Conservation (phyloP, 2,329 filamentous ascomycete genomes). For the Beauveria brongniartii region DNA sequence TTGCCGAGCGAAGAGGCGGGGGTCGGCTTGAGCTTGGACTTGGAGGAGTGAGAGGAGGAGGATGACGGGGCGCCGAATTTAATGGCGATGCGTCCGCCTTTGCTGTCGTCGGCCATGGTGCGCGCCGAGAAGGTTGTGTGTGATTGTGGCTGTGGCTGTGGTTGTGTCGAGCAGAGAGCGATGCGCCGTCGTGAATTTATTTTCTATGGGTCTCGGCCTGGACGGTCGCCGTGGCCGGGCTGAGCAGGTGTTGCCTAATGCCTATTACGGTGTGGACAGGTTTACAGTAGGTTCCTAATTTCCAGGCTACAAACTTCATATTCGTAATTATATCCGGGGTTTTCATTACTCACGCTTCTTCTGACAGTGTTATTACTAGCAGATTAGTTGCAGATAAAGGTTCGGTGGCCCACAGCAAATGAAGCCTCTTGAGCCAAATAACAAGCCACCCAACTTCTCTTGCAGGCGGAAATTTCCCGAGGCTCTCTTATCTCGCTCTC, state of each 20-base stretch:
- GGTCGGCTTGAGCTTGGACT: slow-evolving; percentile 15
- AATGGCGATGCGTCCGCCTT: slow-evolving; percentile 37
- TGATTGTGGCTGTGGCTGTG: background rate
- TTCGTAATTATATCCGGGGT: too few relatives aligned
- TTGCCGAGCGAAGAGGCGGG: slow-evolving; percentile 41
- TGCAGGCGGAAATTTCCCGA: too few relatives aligned
- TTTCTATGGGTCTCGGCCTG: background rate
- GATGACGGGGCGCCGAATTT: slow-evolving; percentile 32
- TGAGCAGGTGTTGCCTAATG: background rate
- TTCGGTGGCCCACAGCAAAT: too few relatives aligned
- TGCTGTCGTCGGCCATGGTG: slow-evolving; percentile 31
- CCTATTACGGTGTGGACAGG: background rate
- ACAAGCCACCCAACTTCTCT: too few relatives aligned
- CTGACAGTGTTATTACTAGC: too few relatives aligned
- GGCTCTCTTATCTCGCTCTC: too few relatives aligned
- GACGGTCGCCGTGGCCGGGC: background rate
- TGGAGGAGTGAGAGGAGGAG: slow-evolving; percentile 23
- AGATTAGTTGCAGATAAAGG: too few relatives aligned
- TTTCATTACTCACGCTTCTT: too few relatives aligned
- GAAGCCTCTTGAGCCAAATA: too few relatives aligned
- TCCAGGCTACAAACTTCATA: too few relatives aligned
- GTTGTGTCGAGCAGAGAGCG: slow-evolving; percentile 1
- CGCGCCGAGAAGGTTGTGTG: background rate
- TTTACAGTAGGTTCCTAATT: too few relatives aligned
- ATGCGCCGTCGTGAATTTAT: slow-evolving; percentile 1